Conservation (phyloP, 768 basidiomycete species). For the Rhodotorula kratochvilovae region DNA sequence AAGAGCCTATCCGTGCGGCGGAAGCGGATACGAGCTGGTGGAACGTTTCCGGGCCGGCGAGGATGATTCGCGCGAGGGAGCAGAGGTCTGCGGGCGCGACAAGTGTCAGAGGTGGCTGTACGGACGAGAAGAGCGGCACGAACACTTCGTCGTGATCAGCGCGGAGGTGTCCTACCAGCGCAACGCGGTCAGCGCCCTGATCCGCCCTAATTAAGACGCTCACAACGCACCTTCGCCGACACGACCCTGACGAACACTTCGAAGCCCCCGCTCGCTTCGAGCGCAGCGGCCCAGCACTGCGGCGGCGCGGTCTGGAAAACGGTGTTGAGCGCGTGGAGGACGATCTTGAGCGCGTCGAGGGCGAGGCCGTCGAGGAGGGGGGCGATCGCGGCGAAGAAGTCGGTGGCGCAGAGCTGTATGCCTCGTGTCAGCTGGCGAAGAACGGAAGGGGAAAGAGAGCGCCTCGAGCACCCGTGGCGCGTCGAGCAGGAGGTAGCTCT, state of each 20-base stretch:
- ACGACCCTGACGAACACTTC: conserved; percentile 59
- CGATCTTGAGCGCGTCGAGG: conserved; percentile 47
- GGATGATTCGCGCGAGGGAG: conserved; percentile 66
- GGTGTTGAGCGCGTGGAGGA: conserved; percentile 60
- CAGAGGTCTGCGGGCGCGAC: conserved; percentile 52
- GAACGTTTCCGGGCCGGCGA: conserved; percentile 66
- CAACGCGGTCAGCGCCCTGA: neutral
- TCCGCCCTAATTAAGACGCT: no score
- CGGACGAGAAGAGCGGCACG: neutral
- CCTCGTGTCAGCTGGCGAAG: no score
- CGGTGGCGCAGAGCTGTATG: conserved; percentile 10
- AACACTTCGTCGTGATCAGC: conserved; percentile 57
- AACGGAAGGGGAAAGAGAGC: conserved; percentile 4
- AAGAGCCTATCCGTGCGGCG: conserved; percentile 51
- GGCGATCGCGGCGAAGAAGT: conserved; percentile 51
- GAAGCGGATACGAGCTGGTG: conserved; percentile 64
- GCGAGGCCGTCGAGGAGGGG: conserved; percentile 59
- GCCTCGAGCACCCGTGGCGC: conserved; percentile 63
- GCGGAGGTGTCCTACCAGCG: conserved; percentile 23
- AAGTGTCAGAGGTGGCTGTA: no score
- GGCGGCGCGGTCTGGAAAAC: conserved; percentile 64
- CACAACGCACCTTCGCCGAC: conserved; percentile 23
- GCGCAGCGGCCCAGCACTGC: conserved; percentile 63
- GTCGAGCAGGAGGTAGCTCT: conserved; percentile 75
- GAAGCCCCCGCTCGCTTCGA: conserved; percentile 73